Evolutionary conservation across 257 asterid species (phyloP).

Genomic region (Fraxinus excelsior): DNA sequence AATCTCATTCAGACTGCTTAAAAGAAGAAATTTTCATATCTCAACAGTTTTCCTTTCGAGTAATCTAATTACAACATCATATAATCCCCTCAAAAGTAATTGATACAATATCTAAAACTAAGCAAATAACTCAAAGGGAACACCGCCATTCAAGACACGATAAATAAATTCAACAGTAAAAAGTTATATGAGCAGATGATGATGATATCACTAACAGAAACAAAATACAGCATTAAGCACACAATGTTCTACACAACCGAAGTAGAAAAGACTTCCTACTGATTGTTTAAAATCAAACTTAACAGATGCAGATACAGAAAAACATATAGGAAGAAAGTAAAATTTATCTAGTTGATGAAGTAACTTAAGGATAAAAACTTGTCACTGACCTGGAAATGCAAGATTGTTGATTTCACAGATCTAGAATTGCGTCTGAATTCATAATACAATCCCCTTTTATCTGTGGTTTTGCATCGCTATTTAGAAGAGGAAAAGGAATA

Average conservation of each 20-base stretch:
- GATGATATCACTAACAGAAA: not conserved
- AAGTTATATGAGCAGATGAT: not conserved
- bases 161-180: not conserved
- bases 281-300: not conserved
- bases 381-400: constrained; percentile 81
- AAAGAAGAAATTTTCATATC: not conserved
- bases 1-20: not conserved
- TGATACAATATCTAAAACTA: not conserved
- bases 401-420: constrained; percentile 85
- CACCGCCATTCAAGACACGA: not conserved
- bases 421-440: constrained; percentile 82
- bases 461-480: constrained; percentile 74
- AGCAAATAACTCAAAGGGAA: constrained; percentile 1
- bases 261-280: not conserved
- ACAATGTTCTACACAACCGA: not conserved
- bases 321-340: constrained; percentile 9
- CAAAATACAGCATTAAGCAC: not conserved
- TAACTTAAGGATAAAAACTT: constrained; percentile 11
- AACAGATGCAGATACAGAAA: constrained; percentile 14
- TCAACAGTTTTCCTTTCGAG: not conserved
- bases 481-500: constrained; percentile 8
- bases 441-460: constrained; percentile 57
- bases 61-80: not conserved
- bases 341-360: not conserved
- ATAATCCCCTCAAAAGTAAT: not conserved